Evolutionary conservation across 192 early-diverging fungal genomes (phyloP).

Genomic region (Entophlyctis luteolus): DNA sequence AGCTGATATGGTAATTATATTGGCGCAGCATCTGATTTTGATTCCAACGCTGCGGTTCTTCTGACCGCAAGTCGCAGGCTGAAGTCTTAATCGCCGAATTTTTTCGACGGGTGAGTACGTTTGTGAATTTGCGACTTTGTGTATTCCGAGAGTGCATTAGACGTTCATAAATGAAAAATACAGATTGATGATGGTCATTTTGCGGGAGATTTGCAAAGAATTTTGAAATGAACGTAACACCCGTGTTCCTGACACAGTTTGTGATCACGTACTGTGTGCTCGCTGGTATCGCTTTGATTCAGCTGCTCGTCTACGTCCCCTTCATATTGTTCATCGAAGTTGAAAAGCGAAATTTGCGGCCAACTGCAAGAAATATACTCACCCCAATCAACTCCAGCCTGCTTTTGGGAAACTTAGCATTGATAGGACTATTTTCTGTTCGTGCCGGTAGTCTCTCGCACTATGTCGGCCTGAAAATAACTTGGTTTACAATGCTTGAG

Average conservation of each 20-base stretch:
- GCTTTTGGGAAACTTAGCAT: too few species aligned
- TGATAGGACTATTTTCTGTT: neutral
- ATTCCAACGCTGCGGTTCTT: neutral
- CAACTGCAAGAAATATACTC: too few species aligned
- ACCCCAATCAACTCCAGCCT: too few species aligned
- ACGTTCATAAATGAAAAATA: neutral
- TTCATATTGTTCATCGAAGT: neutral
- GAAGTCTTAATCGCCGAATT: neutral
- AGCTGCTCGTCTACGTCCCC: neutral
- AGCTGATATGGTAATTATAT: neutral
- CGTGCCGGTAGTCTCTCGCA: neutral
- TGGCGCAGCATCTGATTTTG: neutral
- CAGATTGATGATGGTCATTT: neutral
- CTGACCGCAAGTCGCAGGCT: neutral
- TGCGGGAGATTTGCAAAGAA: neutral
- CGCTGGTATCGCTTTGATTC: neutral
- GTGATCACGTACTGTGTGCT: neutral
- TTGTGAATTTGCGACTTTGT: slow-evolving; percentile 11
- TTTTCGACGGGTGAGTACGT: slow-evolving; percentile 12
- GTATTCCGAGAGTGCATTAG: slow-evolving; percentile 12
- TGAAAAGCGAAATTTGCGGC: neutral
- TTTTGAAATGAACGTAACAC: neutral
- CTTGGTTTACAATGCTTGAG: neutral
- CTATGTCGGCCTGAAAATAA: neutral
- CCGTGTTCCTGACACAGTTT: neutral